Percentiles rank a stretch among this genome's conserved stretches.
Conservation (phyloP, 2,329 filamentous ascomycete genomes). For the Fusarium coicis region DNA sequence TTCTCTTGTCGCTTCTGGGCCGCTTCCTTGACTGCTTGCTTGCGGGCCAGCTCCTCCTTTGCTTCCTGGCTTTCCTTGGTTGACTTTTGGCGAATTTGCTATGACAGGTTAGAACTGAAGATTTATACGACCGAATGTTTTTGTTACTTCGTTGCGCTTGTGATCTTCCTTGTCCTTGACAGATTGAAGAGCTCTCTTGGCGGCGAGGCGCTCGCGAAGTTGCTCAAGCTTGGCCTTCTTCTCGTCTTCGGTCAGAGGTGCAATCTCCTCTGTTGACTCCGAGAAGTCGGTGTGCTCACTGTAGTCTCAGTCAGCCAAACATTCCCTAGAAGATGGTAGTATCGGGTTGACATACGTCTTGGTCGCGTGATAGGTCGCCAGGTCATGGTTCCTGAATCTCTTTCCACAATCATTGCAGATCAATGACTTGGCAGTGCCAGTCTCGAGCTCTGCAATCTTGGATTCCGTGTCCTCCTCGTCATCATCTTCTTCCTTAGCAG, state of each 20-base stretch:
- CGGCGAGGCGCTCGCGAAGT: constrained; percentile 75
- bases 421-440: constrained; percentile 81
- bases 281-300: constrained; percentile 90
- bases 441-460: constrained; percentile 73
- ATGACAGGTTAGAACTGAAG: neutral
- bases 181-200: constrained; percentile 76
- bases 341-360: constrained; percentile 71
- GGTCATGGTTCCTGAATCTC: constrained; percentile 81
- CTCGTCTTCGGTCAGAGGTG: constrained; percentile 90
- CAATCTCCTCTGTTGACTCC: constrained; percentile 92
- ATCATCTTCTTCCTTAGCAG: constrained; percentile 59
- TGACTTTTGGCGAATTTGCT: constrained; percentile 83
- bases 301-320: neutral
- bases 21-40: constrained; percentile 93
- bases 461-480: constrained; percentile 59
- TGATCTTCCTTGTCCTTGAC: constrained; percentile 81
- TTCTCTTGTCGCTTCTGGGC: constrained; percentile 90
- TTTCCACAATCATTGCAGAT: constrained; percentile 96
- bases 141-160: constrained; percentile 82
- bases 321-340: neutral
- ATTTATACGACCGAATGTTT: neutral
- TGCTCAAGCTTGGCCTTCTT: constrained; percentile 84
- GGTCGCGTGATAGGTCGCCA: constrained; percentile 89
- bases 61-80: constrained; percentile 89
- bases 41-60: constrained; percentile 88